phyloP scores from a whole-genome alignment of 129 eudicot genomes.

The Chrysanthemum lavandulifolium region DNA sequence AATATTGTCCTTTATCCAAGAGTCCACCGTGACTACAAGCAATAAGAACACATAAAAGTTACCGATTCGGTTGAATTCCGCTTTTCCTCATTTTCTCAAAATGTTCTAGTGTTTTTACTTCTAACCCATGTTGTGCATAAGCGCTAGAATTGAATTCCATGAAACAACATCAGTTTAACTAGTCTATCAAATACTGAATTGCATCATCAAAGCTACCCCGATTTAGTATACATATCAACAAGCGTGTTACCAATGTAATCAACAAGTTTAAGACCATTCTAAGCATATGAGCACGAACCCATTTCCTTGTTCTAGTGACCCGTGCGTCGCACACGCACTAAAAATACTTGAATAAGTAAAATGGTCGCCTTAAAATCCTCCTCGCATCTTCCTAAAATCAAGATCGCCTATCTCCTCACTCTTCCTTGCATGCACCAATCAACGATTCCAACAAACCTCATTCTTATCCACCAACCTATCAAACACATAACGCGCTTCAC shows the following conservation, averaged over 20 bases:
- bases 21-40: too few relatives aligned
- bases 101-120: constrained; percentile 48
- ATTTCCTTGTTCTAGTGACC: constrained; percentile 91
- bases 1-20: too few relatives aligned
- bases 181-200: constrained; percentile 56
- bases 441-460: constrained; percentile 90
- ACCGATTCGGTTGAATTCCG: constrained; percentile 62
- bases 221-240: constrained; percentile 79
- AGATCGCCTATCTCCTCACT: constrained; percentile 60
- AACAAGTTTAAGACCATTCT: constrained; percentile 58
- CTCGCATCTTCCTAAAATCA: constrained; percentile 59
- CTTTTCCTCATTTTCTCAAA: constrained; percentile 59
- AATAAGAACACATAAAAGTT: constrained; percentile 68
- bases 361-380: constrained; percentile 43
- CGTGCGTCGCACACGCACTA: constrained; percentile 56
- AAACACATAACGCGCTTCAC: too few relatives aligned
- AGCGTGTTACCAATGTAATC: constrained; percentile 77
- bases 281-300: constrained; percentile 72
- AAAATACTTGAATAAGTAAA: constrained; percentile 76
- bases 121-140: constrained; percentile 80
- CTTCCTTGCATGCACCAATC: constrained; percentile 68
- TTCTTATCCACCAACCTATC: too few relatives aligned
- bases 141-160: constrained; percentile 85
- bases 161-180: constrained; percentile 57
- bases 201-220: constrained; percentile 80